A percentile compares a stretch with the other conserved stretches of the same genome.
These are phyloP conservation scores for Candida hungchunana DNA, from an alignment of 805 yeast genomes.

Conservation along the genomic window DNA sequence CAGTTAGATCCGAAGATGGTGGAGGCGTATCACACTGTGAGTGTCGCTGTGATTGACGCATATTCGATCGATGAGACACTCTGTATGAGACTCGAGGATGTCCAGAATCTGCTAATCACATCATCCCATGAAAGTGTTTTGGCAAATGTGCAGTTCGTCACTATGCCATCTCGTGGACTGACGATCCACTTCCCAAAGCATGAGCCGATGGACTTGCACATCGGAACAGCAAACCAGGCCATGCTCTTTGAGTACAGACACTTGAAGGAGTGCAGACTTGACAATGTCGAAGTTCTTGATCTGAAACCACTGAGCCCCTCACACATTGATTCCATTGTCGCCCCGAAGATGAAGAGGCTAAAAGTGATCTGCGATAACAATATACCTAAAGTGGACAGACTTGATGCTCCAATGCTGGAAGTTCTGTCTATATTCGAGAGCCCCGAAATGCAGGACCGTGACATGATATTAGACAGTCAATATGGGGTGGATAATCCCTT, in stretches of 20 bases:
- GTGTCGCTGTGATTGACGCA: conserved; percentile 1
- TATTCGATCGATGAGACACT: conserved; percentile 3
- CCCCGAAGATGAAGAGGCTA: conserved; percentile 4
- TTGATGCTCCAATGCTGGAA: conserved; percentile 3
- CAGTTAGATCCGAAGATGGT: conserved; percentile 13
- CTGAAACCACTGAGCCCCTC: conserved; percentile 1
- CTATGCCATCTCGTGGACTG: conserved; percentile 2
- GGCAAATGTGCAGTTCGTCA: conserved; percentile 4
- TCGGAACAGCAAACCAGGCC: conserved; percentile 4
- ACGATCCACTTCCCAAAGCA: conserved; percentile 6
- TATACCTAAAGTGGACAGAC: conserved; percentile 5
- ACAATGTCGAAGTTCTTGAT: not conserved
- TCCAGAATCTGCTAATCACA: conserved; percentile 1
- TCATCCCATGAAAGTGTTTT: conserved; percentile 5
- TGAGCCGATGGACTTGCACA: conserved; percentile 3
- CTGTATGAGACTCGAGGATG: not conserved
- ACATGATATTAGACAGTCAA: conserved; percentile 4
- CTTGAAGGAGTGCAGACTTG: conserved; percentile 2
- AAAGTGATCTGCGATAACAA: conserved; percentile 3
- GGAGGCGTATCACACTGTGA: conserved; percentile 4
- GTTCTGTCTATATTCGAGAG: conserved; percentile 1
- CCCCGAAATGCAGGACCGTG: conserved; percentile 4
- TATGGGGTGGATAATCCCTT: conserved; percentile 4
- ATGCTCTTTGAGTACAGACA: conserved; percentile 1
- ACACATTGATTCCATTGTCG: conserved; percentile 1